Evolutionary conservation across 768 basidiomycete species (phyloP).

Genomic region (Hygrocybe coccinea): DNA sequence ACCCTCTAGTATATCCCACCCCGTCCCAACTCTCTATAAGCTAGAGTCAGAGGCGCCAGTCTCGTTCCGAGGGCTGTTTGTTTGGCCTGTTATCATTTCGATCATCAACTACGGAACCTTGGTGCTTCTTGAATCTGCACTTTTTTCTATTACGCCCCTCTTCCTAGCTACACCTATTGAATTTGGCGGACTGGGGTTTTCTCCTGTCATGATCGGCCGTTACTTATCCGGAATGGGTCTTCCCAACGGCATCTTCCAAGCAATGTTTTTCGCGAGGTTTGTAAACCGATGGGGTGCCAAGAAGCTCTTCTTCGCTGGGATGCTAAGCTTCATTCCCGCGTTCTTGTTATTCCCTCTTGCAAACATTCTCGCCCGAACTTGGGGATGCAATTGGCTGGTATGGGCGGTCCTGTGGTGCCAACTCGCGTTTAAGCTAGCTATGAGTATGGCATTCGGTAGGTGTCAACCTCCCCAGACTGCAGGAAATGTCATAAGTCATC

Average conservation of each 20-base stretch:
- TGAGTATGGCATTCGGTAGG: conserved; percentile 38
- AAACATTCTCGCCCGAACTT: conserved; percentile 28
- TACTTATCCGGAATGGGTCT: conserved; percentile 35
- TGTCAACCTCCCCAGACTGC: too few relatives aligned
- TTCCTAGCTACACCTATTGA: conserved; percentile 42
- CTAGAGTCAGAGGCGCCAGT: conserved; percentile 17
- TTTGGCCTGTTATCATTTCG: conserved; percentile 35
- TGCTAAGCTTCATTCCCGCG: conserved; percentile 28
- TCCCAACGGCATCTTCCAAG: conserved; percentile 34
- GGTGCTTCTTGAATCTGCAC: conserved; percentile 39
- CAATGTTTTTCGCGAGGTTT: conserved; percentile 29
- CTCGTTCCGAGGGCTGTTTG: conserved; percentile 27
- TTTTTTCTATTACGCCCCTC: conserved; percentile 39
- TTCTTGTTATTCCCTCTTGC: conserved; percentile 38
- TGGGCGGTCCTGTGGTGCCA: conserved; percentile 31
- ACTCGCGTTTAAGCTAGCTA: conserved; percentile 21
- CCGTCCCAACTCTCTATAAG: conserved; percentile 15
- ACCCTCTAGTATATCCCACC: too few relatives aligned
- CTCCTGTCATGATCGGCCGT: conserved; percentile 39
- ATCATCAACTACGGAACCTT: conserved; percentile 40
- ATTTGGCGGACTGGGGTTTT: conserved; percentile 40
- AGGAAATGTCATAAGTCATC: neutral
- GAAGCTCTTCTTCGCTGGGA: conserved; percentile 29
- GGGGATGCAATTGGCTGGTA: conserved; percentile 23
- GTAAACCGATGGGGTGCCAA: conserved; percentile 34